These are phyloP conservation scores for Nicotiana knightiana DNA, from an alignment of 257 asterid genomes.

Conservation along the genomic window DNA sequence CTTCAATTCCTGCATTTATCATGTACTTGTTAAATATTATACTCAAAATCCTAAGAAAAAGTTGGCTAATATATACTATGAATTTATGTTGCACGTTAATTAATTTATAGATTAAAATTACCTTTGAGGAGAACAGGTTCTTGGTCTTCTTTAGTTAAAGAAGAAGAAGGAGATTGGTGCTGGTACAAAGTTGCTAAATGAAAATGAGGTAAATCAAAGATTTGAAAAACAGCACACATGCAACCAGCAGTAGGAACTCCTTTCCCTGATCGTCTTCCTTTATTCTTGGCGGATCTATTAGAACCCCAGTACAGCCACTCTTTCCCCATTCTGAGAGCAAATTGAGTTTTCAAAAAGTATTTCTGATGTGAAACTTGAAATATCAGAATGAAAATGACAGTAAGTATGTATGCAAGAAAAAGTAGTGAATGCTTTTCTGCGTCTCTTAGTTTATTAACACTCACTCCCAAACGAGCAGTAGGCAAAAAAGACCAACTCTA, in stretches of 20 bases:
- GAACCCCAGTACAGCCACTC: slow-evolving; percentile 70
- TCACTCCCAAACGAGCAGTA: slow-evolving; percentile 55
- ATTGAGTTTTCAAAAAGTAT: background rate
- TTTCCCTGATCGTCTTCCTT: slow-evolving; percentile 17
- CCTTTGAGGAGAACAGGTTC: slow-evolving; percentile 36
- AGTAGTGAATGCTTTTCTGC: background rate
- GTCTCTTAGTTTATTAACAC: slow-evolving; percentile 21
- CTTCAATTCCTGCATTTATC: slow-evolving; percentile 55
- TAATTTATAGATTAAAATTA: background rate
- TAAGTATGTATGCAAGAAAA: background rate
- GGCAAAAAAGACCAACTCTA: slow-evolving; percentile 11
- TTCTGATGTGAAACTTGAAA: too few species aligned
- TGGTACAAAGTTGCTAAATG: slow-evolving; percentile 40
- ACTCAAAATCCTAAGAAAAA: background rate
- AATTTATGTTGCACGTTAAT: too few species aligned
- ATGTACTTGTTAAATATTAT: background rate
- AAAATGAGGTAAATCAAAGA: slow-evolving; percentile 57
- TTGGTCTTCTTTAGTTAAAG: slow-evolving; percentile 21
- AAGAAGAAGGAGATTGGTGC: slow-evolving; percentile 18
- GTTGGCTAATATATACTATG: background rate
- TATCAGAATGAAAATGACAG: too few species aligned
- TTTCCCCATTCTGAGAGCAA: slow-evolving; percentile 45
- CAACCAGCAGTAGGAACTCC: slow-evolving; percentile 43
- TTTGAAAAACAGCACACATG: slow-evolving; percentile 55
- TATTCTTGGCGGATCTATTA: slow-evolving; percentile 22